Percentiles rank a stretch among this genome's conserved stretches.
These are phyloP conservation scores for Aaosphaeria arxii DNA, from an alignment of 2,329 filamentous ascomycete species.

Conservation along the genomic window DNA sequence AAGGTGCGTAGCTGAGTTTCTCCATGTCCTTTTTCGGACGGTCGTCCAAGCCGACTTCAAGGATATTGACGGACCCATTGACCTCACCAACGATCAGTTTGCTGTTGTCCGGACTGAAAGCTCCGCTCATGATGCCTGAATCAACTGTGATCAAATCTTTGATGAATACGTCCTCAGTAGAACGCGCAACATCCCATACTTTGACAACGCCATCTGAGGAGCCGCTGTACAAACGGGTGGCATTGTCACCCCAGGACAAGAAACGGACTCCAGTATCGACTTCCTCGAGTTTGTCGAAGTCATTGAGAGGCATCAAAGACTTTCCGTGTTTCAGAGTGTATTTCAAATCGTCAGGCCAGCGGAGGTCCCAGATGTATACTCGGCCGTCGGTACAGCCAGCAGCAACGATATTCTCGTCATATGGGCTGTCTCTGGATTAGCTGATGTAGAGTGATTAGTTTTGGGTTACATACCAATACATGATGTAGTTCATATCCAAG, in stretches of 20 bases:
- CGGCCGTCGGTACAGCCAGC: conserved; percentile 60
- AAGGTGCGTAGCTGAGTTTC: conserved; percentile 26
- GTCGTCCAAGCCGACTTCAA: conserved; percentile 42
- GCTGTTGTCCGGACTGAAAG: conserved; percentile 55
- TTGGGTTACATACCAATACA: conserved; percentile 42
- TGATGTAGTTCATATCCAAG: conserved; percentile 60
- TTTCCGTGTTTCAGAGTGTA: conserved; percentile 51
- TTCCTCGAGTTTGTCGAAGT: conserved; percentile 44
- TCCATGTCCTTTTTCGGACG: conserved; percentile 23
- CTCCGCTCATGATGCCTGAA: conserved; percentile 57
- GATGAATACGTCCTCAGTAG: conserved; percentile 50
- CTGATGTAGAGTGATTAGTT: not conserved
- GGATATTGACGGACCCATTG: conserved; percentile 52
- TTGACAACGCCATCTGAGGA: conserved; percentile 61
- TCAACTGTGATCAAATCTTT: conserved; percentile 49
- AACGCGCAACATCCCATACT: conserved; percentile 56
- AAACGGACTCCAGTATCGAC: conserved; percentile 58
- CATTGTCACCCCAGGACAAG: conserved; percentile 54
- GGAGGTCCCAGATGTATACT: conserved; percentile 60
- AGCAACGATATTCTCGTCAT: conserved; percentile 51
- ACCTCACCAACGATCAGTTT: conserved; percentile 58
- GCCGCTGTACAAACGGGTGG: conserved; percentile 56
- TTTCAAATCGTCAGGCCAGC: conserved; percentile 44
- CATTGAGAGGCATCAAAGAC: conserved; percentile 49
- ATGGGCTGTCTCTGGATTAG: conserved; percentile 27